A percentile compares a stretch with the other conserved stretches of the same genome.
Evolutionary conservation across 2,329 filamentous ascomycete genomes (phyloP).

Genomic region (Pseudogymnoascus sp.): DNA sequence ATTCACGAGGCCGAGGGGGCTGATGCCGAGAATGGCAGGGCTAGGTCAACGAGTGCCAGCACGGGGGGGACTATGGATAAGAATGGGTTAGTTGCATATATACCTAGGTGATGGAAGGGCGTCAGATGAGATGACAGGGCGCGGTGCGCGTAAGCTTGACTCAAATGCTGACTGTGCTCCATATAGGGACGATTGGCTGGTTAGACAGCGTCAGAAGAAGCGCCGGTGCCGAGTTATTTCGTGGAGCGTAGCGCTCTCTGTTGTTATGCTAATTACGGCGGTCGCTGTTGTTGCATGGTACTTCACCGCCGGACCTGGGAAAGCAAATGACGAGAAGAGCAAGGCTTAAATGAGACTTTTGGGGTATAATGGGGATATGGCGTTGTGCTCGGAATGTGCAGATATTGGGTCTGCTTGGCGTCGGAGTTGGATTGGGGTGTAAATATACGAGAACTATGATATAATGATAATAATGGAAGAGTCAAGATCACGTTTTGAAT

Average conservation of each 20-base stretch:
- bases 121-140: background rate
- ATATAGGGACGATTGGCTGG: conserved; percentile 26
- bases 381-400: background rate
- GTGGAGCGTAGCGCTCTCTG: conserved; percentile 19
- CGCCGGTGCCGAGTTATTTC: conserved; percentile 23
- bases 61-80: conserved; percentile 18
- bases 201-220: conserved; percentile 27
- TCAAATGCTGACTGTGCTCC: conserved; percentile 9
- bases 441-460: background rate
- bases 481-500: background rate
- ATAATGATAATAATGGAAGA: background rate
- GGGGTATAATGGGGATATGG: background rate
- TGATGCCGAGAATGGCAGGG: conserved; percentile 20
- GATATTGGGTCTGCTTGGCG: background rate
- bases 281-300: conserved; percentile 24
- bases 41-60: conserved; percentile 15
- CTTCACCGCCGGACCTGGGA: conserved; percentile 17
- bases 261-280: conserved; percentile 21
- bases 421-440: background rate
- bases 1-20: conserved; percentile 24
- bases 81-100: background rate
- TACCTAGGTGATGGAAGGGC: background rate
- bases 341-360: background rate
- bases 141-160: conserved; percentile 3
- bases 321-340: background rate